Conservation (phyloP, 2,329 filamentous ascomycete species). For the Talaromyces sp. region DNA sequence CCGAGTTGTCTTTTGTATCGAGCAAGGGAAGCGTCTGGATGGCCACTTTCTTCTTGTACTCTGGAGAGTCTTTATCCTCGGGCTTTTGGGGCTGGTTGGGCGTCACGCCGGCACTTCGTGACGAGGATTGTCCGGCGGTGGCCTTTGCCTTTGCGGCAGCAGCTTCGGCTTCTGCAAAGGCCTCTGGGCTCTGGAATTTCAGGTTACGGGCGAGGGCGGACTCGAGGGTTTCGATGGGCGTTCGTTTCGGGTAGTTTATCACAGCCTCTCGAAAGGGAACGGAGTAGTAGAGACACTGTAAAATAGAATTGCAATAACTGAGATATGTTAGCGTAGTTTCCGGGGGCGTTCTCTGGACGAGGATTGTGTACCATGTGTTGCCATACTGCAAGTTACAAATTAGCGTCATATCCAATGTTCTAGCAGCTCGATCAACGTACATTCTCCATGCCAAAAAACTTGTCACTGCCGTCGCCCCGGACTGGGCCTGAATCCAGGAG, state of each 20-base stretch:
- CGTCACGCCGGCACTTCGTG: constrained; percentile 48
- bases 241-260: constrained; percentile 76
- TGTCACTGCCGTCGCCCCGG: constrained; percentile 84
- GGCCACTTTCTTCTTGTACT: constrained; percentile 97
- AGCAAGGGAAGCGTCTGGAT: constrained; percentile 82
- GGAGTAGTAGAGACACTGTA: constrained; percentile 95
- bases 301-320: constrained; percentile 97
- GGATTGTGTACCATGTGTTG: constrained; percentile 77
- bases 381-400: constrained; percentile 64
- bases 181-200: constrained; percentile 59
- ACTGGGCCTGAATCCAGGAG: constrained; percentile 75
- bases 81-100: constrained; percentile 59
- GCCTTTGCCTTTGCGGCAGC: constrained; percentile 43
- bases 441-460: constrained; percentile 98
- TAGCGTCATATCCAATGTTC: constrained; percentile 11
- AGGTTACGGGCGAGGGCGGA: constrained; percentile 40
- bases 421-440: constrained; percentile 50
- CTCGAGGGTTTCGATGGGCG: constrained; percentile 64
- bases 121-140: constrained; percentile 22
- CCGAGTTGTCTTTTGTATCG: constrained; percentile 75
- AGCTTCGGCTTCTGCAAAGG: constrained; percentile 47
- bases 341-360: background rate
- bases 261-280: constrained; percentile 90
- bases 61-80: constrained; percentile 91
- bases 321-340: background rate